Base-by-base conservation (phyloP, 306 rosid species). In the Gynostemma pentaphyllum region DNA sequence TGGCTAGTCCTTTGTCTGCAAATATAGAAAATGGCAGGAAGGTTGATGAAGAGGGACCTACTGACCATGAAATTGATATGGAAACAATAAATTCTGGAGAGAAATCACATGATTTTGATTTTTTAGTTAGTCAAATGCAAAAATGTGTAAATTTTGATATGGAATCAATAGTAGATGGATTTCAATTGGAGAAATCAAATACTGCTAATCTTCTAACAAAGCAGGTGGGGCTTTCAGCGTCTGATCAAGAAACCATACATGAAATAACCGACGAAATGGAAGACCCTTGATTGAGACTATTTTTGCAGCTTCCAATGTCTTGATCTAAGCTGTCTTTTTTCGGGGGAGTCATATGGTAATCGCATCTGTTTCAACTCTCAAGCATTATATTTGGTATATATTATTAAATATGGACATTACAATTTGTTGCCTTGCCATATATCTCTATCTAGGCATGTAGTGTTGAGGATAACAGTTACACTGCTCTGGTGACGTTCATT, bases 61-160 rank as follows among this genome's bases (percentile, higher is more conserved):
- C 57, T 22, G 77, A 77, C 16, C 52, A 68, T 44, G 82, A 45
- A 62, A 82, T 80, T 80, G 95, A 76, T 57, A 77, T 70, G 21
- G 91, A 85, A 68, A 42, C 80, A 29, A 52, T 57, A 0, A 52
- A 26, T 61, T 45, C 71, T 1, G 69, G 72, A 29, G 80, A 78
- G 40, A 34, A 62, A 5, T 79, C 76, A n/a, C 73, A 24, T 37
- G 63, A 69, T 71, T 76, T 81, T 57, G 86, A 81, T 55, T 45
- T 68, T 12, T 67, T 78, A 66, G 44, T 84, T 11, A 69, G 76
- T 56, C 80, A 85, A 70, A 77, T 80, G 87, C 84, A 81, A 70
- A 82, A 56, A 46, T 39, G 74, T 69, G 78, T 46, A 23, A 50
- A 52, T 54, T 64, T 36, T 62, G 83, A 68, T 57, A 29, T 57